phyloP scores from a whole-genome alignment of 2,329 filamentous ascomycete genomes.

The Sordariomycetes sp. region DNA sequence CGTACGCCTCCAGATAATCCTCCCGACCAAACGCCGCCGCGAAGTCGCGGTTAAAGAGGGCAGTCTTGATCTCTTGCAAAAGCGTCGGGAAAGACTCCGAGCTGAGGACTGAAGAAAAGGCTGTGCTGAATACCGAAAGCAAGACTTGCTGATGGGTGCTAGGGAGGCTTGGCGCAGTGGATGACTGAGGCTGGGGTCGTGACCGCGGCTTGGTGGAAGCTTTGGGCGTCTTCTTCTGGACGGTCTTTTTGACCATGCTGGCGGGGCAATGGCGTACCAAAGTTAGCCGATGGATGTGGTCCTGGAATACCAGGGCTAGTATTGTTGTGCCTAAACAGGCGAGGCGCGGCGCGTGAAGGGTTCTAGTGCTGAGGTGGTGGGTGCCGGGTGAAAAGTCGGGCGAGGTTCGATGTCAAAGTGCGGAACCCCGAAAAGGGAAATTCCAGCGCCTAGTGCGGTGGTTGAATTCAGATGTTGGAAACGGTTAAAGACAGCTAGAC shows the following conservation, averaged over 20 bases:
- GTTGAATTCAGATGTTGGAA: too few relatives aligned
- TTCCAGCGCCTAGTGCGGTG: too few relatives aligned
- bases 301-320: too few relatives aligned
- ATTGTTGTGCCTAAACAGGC: too few relatives aligned
- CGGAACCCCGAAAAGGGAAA: too few relatives aligned
- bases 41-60: slow-evolving; percentile 83
- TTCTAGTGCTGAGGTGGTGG: too few relatives aligned
- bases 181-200: neutral
- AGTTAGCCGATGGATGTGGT: too few relatives aligned
- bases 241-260: slow-evolving; percentile 3
- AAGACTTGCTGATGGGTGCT: slow-evolving; percentile 51
- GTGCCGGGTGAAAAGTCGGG: too few relatives aligned
- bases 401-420: too few relatives aligned
- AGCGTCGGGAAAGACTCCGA: slow-evolving; percentile 39
- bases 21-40: slow-evolving; percentile 63
- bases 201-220: neutral
- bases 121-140: slow-evolving; percentile 61
- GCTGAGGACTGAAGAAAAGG: slow-evolving; percentile 45
- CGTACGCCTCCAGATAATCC: slow-evolving; percentile 72
- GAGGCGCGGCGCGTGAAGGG: too few relatives aligned
- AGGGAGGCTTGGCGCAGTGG: neutral
- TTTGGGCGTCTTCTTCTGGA: neutral
- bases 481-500: too few relatives aligned
- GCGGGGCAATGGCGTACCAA: too few relatives aligned
- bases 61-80: slow-evolving; percentile 76